Conservation (phyloP, 2,329 filamentous ascomycete genomes). For the Exophiala sp. region DNA sequence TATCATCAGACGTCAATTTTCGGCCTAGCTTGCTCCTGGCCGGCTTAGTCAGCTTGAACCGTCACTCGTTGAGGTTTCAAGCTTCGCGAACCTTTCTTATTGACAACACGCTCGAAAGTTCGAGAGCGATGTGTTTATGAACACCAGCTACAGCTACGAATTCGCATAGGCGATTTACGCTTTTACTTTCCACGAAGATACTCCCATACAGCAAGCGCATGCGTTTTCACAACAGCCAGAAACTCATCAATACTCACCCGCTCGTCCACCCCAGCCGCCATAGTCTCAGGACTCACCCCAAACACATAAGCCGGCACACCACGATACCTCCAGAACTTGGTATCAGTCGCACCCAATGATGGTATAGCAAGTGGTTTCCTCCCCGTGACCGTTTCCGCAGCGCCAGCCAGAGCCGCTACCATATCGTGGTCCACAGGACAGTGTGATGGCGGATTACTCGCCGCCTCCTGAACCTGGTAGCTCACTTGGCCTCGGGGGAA, state of each 20-base stretch:
- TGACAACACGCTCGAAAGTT: too few species aligned
- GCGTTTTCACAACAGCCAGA: constrained; percentile 6
- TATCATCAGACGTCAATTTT: too few species aligned
- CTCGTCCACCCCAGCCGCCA: constrained; percentile 5
- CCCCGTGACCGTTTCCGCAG: constrained; percentile 30
- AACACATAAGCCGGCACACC: constrained; percentile 39
- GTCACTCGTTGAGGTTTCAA: too few species aligned
- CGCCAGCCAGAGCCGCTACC: constrained; percentile 29
- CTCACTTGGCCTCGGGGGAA: constrained; percentile 30
- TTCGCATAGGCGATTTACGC: neutral
- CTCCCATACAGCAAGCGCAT: constrained; percentile 8
- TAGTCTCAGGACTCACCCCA: constrained; percentile 33
- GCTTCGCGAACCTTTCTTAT: too few species aligned
- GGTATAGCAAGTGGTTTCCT: constrained; percentile 35
- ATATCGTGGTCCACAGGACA: constrained; percentile 36
- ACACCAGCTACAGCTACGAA: too few species aligned
- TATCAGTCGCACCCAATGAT: constrained; percentile 40
- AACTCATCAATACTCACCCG: constrained; percentile 9
- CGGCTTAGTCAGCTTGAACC: too few species aligned
- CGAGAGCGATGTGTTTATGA: too few species aligned
- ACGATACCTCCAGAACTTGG: constrained; percentile 40
- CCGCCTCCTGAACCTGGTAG: constrained; percentile 34
- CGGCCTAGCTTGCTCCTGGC: too few species aligned
- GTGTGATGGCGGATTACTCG: constrained; percentile 35
- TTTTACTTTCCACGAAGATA: neutral